Base-by-base conservation (phyloP, 2,329 filamentous ascomycete genomes). In the Parastagonospora nodorum region DNA sequence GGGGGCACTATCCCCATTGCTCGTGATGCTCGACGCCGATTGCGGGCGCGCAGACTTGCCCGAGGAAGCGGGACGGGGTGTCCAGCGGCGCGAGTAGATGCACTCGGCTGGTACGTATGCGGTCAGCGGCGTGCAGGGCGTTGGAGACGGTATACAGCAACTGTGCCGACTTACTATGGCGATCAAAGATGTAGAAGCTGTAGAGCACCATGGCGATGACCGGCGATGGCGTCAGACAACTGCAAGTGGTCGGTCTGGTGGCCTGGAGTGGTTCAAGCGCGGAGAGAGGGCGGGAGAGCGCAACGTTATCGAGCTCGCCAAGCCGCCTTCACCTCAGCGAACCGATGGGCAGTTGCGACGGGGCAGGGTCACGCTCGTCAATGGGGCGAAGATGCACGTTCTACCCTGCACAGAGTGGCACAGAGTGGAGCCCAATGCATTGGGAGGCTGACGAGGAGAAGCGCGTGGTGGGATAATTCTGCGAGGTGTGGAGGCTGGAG, bases 121-220 rank as follows among this genome's bases (percentile, higher is more conserved):
- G 51, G 59, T 64, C 35, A 63, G 62, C 41, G 54, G 57, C 33
- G 48, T 39, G 49, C 14, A 39, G 8, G 32, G 19, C 19, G 19
- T 24, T 24, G 19, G 19, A 24, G 3, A 24, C 19, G 19, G 19
- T 24, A 24, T 3, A 36, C 10, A 24, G 24, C 47, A 43, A 14
- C 46, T 48, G 58, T 38, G 39, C 31, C 40, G 42, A 69, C 84
- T 71, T 82, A 97, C 94, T 96, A 77, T 99, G 94, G 61, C 94
- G 88, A 78, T 99, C 94, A 74, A 99, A 99, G 72, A 99, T 97
- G 82, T 96, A 96, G 78, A 99, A 96, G 53, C 92, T 92, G 78
- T 95, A 97, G 75, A 97, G 89, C 54, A 89, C 87, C 94, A 99
- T 97, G 71, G 54, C 33, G 41, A 28, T 39, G 15, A 19, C 7